Percentiles rank a stretch among this genome's conserved stretches.
These are phyloP conservation scores for Wickerhamomyces chambardii DNA, from an alignment of 805 yeast species.

Conservation along the genomic window DNA sequence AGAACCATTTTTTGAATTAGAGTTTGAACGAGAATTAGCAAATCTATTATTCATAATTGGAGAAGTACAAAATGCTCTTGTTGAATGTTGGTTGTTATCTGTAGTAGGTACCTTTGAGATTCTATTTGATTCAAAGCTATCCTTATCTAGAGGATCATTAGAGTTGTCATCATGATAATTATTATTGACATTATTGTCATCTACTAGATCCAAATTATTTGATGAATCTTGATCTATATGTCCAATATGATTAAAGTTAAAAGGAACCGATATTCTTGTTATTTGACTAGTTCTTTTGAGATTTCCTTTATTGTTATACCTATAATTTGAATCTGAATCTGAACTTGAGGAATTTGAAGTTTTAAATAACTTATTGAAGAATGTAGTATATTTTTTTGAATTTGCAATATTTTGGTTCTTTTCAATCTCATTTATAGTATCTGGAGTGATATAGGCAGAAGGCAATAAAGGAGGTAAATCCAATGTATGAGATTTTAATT, in stretches of 20 bases:
- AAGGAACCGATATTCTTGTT: constrained; percentile 27
- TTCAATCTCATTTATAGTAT: background rate
- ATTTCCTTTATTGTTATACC: too few species aligned
- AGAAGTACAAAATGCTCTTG: constrained; percentile 8
- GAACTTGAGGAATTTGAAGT: background rate
- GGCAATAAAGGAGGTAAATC: background rate
- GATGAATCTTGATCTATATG: constrained; percentile 23
- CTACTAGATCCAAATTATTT: background rate
- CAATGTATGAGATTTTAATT: background rate
- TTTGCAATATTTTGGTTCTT: too few species aligned
- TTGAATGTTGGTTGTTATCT: too few species aligned
- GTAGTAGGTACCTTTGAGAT: too few species aligned
- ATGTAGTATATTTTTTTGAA: background rate
- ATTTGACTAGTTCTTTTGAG: background rate
- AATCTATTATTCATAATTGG: constrained; percentile 1
- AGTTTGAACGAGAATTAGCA: too few species aligned
- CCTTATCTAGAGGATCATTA: background rate
- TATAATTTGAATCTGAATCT: too few species aligned
- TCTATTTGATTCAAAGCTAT: background rate
- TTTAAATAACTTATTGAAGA: too few species aligned
- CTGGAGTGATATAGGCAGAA: background rate
- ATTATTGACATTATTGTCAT: too few species aligned
- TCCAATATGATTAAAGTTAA: constrained; percentile 28
- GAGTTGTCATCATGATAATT: too few species aligned
- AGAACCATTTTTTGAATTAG: background rate